These are phyloP conservation scores for Multifurca ochricompacta DNA, from an alignment of 768 basidiomycete species.

Conservation along the genomic window DNA sequence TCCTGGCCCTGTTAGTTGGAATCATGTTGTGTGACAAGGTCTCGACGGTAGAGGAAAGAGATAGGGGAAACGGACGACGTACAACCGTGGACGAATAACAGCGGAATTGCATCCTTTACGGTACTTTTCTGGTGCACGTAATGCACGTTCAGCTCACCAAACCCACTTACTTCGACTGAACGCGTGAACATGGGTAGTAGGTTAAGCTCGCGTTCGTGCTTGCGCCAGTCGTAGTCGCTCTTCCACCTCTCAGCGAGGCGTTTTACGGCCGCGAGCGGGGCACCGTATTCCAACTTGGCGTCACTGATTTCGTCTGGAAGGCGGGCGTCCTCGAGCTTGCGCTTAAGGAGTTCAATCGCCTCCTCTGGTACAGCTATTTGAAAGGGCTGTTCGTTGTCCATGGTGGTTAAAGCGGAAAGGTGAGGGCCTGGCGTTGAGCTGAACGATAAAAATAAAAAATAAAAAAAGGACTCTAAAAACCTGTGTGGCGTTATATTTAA, in stretches of 20 bases:
- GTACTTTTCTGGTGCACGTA: constrained; percentile 29
- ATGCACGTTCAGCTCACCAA: constrained; percentile 27
- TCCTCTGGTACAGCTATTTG: constrained; percentile 39
- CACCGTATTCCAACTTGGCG: constrained; percentile 43
- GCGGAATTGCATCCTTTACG: constrained; percentile 22
- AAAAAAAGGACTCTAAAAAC: no score
- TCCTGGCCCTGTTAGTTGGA: constrained; percentile 47
- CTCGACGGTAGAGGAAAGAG: neutral
- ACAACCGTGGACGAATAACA: constrained; percentile 27
- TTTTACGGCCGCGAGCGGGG: constrained; percentile 21
- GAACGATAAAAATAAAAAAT: no score
- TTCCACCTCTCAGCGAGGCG: constrained; percentile 26
- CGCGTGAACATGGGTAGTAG: constrained; percentile 29
- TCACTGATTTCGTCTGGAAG: constrained; percentile 51
- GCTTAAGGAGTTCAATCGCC: constrained; percentile 32
- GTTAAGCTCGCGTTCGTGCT: constrained; percentile 27
- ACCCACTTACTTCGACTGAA: constrained; percentile 28
- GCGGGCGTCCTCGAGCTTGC: constrained; percentile 39
- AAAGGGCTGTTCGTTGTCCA: constrained; percentile 18
- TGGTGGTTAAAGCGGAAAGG: neutral
- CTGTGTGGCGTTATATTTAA: no score
- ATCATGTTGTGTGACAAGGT: constrained; percentile 19
- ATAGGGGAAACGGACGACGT: constrained; percentile 10
- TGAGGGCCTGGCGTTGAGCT: no score
- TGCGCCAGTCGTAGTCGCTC: constrained; percentile 26